Evolutionary conservation across 805 yeast species (phyloP), one percentile per base, ranked within the genome.

Genomic region (Pichia scutulata): DNA sequence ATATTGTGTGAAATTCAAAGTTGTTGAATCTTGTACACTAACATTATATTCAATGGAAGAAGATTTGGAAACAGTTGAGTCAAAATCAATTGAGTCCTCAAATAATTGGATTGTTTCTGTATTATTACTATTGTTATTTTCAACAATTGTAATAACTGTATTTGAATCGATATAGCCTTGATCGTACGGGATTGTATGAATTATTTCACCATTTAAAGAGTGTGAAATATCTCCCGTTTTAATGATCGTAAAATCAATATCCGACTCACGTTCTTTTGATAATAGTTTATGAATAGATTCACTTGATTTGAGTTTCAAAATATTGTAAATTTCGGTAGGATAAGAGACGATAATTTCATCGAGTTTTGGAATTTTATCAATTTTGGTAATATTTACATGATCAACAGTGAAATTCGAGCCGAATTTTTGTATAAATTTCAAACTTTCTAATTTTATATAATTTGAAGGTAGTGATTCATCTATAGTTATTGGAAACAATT

Each of bases 121-220:
- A 4, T 19, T 18, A 7, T 24, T 43, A 22, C 47, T 30, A 4
- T 19, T 18, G 2, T 24, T 43, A 22, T 48, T 48, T 52, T 73
- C 75, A 18, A 82, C 75, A 28, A 86, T 65, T 2, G 81, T 74
- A 2, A 87, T 66, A n/a, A 69, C 69, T 0, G 92, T 81, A 1
- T 65, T 63, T 1, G 55, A 50, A 21, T 67, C 63, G 1, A 84
- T 58, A 7, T 62, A 55, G 0, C 96, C 96, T 61, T 86, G 95
- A 41, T 76, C 78, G 2, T 79, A 73, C 0, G 95, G 95, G 57
- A 86, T 95, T 61, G 89, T 79, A 23, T 82, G 73, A 4, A 77
- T 57, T 3, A 87, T 74, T 7, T 60, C 58, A 21, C 85, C 85
- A 54, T 74, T 73, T 19, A 79, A 58, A 5, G 62, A 63, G 19